Base-by-base conservation (phyloP, 768 basidiomycete genomes). In the Macrolepiota dolichaula region DNA sequence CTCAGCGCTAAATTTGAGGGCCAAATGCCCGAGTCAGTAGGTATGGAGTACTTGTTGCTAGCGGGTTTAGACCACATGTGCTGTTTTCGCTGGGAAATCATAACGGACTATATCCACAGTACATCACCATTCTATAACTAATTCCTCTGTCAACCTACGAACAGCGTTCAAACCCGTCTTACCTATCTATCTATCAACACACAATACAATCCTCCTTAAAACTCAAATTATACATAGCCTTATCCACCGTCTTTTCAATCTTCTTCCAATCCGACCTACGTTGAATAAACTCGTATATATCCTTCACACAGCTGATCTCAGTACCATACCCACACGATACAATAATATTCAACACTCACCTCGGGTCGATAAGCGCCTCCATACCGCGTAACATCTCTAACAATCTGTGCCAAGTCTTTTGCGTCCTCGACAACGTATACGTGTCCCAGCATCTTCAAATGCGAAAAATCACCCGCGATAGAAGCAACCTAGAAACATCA, bases 221-320 rank as follows among this genome's bases (percentile, higher is more conserved):
- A 71, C 89, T 92, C 54, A 95, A 73, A 73, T 91, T 94, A 74
- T 94, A 95, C 92, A 95, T 94, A 52, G 92, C 87, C 78, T 94
- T 93, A 77, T 94, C 93, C 53, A 98, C 97, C 27, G 85, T 88
- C 74, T 94, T 96, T 72, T 98, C 96, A 62, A 98, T 98, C 77
- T 92, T 96, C 77, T 97, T 96, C 96, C 96, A 98, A 72, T 99
- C 96, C 6, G 92, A 91, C 36, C 96, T 82, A 22, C 96, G 80
- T 70, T 95, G 93, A 68, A 98, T 92, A 68, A 98, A 96, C 72
- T 98, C 96, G 71, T 98, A 98, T 54, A 98, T 81, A 70, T 98
- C 96, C 85, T 89, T 61, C n/a, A 22, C n/a, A 22, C 36, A 36
- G 36, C 40, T 22, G 19, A 19, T 15, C 29, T 27, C 50, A n/a